These are phyloP conservation scores for Geotrichum candidum DNA, from an alignment of 1,139 yeast species.

Conservation along the genomic window DNA sequence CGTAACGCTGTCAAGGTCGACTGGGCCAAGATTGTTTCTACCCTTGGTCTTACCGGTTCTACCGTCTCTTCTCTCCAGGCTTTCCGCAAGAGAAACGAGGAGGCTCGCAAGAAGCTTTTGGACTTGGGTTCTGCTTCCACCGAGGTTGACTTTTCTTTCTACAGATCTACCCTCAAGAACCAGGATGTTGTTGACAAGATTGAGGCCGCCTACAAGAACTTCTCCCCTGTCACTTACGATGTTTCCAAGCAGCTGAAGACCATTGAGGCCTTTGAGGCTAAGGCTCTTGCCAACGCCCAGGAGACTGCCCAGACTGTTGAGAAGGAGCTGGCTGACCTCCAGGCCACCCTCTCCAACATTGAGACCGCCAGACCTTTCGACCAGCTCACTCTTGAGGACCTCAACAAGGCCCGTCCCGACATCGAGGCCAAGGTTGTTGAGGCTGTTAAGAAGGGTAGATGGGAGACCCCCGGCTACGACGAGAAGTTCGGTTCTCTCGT, in stretches of 20 bases:
- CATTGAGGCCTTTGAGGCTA: constrained; percentile 87
- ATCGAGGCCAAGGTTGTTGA: constrained; percentile 91
- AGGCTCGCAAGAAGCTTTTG: constrained; percentile 78
- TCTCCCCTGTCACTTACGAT: constrained; percentile 81
- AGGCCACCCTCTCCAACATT: constrained; percentile 85
- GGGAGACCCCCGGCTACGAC: constrained; percentile 97
- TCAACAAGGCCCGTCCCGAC: constrained; percentile 93
- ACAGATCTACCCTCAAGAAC: constrained; percentile 79
- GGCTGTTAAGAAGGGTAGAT: constrained; percentile 94
- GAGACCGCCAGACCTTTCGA: constrained; percentile 97
- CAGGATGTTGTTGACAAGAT: constrained; percentile 71
- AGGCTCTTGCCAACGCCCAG: constrained; percentile 94
- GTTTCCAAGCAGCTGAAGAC: constrained; percentile 85
- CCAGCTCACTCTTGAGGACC: constrained; percentile 92
- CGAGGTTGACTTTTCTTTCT: constrained; percentile 72
- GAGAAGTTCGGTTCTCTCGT: constrained; percentile 96
- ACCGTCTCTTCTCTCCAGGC: constrained; percentile 84
- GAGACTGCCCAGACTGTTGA: constrained; percentile 84
- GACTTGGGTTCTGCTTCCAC: constrained; percentile 68
- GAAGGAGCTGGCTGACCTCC: constrained; percentile 78
- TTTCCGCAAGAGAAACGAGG: constrained; percentile 97
- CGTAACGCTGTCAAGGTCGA: constrained; percentile 78
- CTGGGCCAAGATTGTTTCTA: constrained; percentile 87
- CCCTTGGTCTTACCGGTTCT: constrained; percentile 86
- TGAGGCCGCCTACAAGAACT: constrained; percentile 65